A percentile compares a stretch with the other conserved stretches of the same genome.
Conservation (phyloP, 1,139 yeast genomes). For the Yamadazyma conglobata region DNA sequence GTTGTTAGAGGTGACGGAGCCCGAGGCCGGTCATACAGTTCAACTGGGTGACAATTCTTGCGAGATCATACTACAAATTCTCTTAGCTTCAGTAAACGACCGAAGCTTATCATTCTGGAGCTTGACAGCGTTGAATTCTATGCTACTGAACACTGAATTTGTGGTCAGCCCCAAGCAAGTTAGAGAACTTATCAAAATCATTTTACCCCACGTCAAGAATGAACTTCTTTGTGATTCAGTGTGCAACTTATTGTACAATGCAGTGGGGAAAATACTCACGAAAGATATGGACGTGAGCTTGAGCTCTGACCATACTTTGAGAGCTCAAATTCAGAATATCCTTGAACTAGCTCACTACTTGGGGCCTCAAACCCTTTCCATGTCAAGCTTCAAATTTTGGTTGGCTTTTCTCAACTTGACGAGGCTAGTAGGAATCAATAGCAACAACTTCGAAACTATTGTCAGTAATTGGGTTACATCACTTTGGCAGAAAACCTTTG, state of each 20-base stretch:
- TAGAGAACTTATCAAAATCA: conserved; percentile 6
- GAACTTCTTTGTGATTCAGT: conserved; percentile 8
- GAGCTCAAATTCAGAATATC: conserved; percentile 45
- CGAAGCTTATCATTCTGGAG: conserved; percentile 8
- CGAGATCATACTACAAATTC: too few relatives aligned
- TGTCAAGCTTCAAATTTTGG: conserved; percentile 57
- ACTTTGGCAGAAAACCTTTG: conserved; percentile 12
- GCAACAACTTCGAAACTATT: conserved; percentile 17
- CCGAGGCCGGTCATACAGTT: too few relatives aligned
- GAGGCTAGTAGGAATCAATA: conserved; percentile 10
- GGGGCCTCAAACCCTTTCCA: conserved; percentile 51
- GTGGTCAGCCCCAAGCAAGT: conserved; percentile 3
- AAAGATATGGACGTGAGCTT: conserved; percentile 3
- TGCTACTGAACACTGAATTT: conserved; percentile 6
- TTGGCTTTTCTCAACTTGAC: conserved; percentile 35
- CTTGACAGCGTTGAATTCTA: conserved; percentile 11
- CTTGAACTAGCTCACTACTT: conserved; percentile 53
- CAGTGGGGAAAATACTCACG: conserved; percentile 4
- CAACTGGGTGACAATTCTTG: background rate
- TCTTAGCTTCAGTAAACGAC: conserved; percentile 7
- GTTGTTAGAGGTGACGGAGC: too few relatives aligned
- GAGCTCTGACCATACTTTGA: conserved; percentile 16
- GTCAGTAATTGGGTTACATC: conserved; percentile 46
- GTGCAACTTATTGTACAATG: conserved; percentile 8
- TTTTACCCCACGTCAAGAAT: conserved; percentile 11